Evolutionary conservation across 345 rosid species (phyloP).

Genomic region (Syzygium jambos): DNA sequence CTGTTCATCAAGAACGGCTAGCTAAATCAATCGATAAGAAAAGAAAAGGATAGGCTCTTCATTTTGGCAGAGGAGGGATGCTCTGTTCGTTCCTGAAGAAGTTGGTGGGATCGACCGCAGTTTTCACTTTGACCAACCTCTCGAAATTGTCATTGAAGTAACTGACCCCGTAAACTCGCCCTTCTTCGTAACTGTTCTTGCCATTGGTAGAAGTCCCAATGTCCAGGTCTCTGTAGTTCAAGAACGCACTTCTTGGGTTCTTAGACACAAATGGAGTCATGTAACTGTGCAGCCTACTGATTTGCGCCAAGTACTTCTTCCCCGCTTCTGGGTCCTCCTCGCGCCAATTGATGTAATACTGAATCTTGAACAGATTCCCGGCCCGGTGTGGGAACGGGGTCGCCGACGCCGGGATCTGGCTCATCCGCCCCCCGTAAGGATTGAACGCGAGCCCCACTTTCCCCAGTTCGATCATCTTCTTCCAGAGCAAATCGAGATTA

Average conservation of each 20-base stretch:
- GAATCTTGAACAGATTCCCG: slow-evolving; percentile 32
- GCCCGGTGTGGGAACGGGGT: slow-evolving; percentile 46
- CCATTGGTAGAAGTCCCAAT: slow-evolving; percentile 3
- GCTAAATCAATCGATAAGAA: no score
- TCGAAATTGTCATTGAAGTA: slow-evolving; percentile 8
- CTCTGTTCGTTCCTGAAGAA: slow-evolving; percentile 13
- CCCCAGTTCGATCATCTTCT: slow-evolving; percentile 14
- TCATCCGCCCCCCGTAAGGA: slow-evolving; percentile 52
- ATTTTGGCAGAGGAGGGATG: no score
- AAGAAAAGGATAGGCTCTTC: no score
- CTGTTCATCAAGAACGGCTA: no score
- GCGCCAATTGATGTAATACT: slow-evolving; percentile 22
- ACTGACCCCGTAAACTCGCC: slow-evolving; percentile 6
- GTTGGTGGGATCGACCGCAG: slow-evolving; percentile 12
- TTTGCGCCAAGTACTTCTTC: slow-evolving; percentile 8
- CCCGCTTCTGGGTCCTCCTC: slow-evolving; percentile 3
- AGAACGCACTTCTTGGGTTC: slow-evolving; percentile 16
- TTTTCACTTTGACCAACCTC: slow-evolving; percentile 17
- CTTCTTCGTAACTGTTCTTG: background rate
- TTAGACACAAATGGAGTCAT: slow-evolving; percentile 26
- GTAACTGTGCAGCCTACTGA: slow-evolving; percentile 19
- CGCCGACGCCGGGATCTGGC: slow-evolving; percentile 15
- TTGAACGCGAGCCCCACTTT: slow-evolving; percentile 23
- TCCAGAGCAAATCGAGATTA: slow-evolving; percentile 21
- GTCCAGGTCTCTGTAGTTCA: slow-evolving; percentile 16